Base-by-base conservation (phyloP, 495 filamentous ascomycete species). In the Talaromyces stipitatus region DNA sequence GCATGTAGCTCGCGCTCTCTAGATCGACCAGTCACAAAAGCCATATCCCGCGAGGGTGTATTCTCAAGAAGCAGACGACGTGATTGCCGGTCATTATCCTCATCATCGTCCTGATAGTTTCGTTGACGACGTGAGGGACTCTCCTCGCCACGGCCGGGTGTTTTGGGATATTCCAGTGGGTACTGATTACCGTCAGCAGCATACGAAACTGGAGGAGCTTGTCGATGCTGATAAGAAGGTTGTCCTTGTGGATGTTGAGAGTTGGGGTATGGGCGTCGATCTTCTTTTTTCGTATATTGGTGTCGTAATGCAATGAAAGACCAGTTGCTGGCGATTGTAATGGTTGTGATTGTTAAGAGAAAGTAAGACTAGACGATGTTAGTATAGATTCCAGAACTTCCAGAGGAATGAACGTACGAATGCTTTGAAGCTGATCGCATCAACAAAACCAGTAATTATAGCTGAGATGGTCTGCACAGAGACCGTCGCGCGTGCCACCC, bases 181-280 rank as follows among this genome's bases (percentile, higher is more conserved):
- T 74, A 45, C 84, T 85, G 51, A 97, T 76, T 14, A 86, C 88
- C 69, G 94, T 92, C 67, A 85, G 90, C 3, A 90, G 90, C n/a
- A 91, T 94, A 28, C 90, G 91, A 11, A 92, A 91, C 23, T 95
- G 79, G 45, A 24, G 28, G 26, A 24, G 68, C 60, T 26, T 73
- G 69, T 12, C 61, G 64, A 2, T 64, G 58, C n/a, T 65, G 50
- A 8, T 61, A 61, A 27, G 62, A 58, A 2, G 59, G 50, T 51
- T 68, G 60, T 51, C 67, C 62, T 10, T 56, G 43, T 27, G 65
- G 16, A 41, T 50, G 60, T 41, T 70, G 63, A 20, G 72, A 63
- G 28, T 55, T 54, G 33, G 59, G 61, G 10, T 57, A 46, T 23
- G 66, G 52, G 26, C 64, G 64, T 5, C 61, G 16, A 55, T 73